These are phyloP conservation scores for Taphrina wiesneri DNA, from an alignment of 1,139 yeast species.

Conservation along the genomic window DNA sequence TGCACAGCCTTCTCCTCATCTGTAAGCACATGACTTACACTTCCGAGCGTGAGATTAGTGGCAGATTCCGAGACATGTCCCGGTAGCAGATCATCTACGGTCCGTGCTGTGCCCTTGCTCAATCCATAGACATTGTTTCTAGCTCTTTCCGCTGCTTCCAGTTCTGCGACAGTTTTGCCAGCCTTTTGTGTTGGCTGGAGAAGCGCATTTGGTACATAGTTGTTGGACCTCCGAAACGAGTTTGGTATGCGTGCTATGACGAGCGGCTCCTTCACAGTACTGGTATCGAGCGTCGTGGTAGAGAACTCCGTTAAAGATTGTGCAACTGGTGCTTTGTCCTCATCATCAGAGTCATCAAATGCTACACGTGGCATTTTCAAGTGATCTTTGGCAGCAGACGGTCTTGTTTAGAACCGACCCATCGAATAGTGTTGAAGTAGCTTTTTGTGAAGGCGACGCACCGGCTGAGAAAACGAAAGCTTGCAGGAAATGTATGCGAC, in stretches of 20 bases:
- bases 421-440: too few relatives aligned
- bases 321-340: neutral
- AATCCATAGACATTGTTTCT: constrained; percentile 21
- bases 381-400: too few relatives aligned
- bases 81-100: neutral
- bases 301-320: constrained; percentile 24
- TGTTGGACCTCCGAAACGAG: constrained; percentile 1
- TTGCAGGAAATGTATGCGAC: too few relatives aligned
- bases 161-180: constrained; percentile 6
- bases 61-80: neutral
- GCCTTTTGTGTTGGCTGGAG: neutral
- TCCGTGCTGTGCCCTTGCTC: neutral
- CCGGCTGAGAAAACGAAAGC: too few relatives aligned
- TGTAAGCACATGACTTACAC: neutral
- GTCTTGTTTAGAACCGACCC: too few relatives aligned
- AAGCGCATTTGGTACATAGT: constrained; percentile 11
- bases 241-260: constrained; percentile 6
- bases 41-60: neutral
- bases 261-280: neutral
- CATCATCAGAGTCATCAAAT: constrained; percentile 26
- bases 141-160: constrained; percentile 15
- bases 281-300: neutral
- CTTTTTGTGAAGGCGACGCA: too few relatives aligned
- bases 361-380: constrained; percentile 43
- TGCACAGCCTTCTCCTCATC: neutral